Conservation (phyloP, 345 rosid species). For the Populus tremula region DNA sequence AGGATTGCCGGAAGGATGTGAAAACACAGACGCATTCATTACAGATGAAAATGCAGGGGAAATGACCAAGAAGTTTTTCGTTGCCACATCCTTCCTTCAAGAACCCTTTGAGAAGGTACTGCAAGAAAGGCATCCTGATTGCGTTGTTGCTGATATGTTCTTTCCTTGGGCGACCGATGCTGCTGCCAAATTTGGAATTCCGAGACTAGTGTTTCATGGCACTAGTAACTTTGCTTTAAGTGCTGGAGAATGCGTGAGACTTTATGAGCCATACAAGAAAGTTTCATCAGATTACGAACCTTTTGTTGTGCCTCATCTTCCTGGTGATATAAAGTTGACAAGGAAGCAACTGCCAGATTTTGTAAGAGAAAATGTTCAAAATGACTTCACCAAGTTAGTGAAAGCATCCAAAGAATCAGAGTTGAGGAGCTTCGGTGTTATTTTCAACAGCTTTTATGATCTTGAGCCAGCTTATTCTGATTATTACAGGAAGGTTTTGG, state of each 20-base stretch:
- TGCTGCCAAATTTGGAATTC: slow-evolving; percentile 34
- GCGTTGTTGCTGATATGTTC: slow-evolving; percentile 30
- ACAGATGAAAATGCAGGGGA: not conserved
- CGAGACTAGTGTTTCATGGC: slow-evolving; percentile 39
- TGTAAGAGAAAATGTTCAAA: not conserved
- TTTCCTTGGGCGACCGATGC: slow-evolving; percentile 33
- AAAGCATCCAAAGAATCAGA: slow-evolving; percentile 38
- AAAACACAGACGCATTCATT: not conserved
- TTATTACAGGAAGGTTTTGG: slow-evolving; percentile 33
- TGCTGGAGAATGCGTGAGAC: not conserved
- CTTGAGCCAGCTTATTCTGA: slow-evolving; percentile 58
- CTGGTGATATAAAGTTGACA: slow-evolving; percentile 26
- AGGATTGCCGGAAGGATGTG: slow-evolving; percentile 28
- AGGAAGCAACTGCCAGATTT: slow-evolving; percentile 11
- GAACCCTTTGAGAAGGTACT: slow-evolving; percentile 30
- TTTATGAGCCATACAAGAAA: slow-evolving; percentile 18
- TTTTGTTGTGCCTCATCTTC: slow-evolving; percentile 33
- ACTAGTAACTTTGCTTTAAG: slow-evolving; percentile 23
- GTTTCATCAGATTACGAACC: slow-evolving; percentile 32
- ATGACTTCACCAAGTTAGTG: slow-evolving; percentile 13
- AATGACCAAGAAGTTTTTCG: not conserved
- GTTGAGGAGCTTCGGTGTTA: slow-evolving; percentile 47
- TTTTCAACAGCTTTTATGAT: slow-evolving; percentile 72
- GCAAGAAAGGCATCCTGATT: slow-evolving; percentile 17
- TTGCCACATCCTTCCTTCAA: slow-evolving; percentile 19